phyloP scores from a whole-genome alignment of 1,284 basidiomycete species.

The Cryptococcus floricola region DNA sequence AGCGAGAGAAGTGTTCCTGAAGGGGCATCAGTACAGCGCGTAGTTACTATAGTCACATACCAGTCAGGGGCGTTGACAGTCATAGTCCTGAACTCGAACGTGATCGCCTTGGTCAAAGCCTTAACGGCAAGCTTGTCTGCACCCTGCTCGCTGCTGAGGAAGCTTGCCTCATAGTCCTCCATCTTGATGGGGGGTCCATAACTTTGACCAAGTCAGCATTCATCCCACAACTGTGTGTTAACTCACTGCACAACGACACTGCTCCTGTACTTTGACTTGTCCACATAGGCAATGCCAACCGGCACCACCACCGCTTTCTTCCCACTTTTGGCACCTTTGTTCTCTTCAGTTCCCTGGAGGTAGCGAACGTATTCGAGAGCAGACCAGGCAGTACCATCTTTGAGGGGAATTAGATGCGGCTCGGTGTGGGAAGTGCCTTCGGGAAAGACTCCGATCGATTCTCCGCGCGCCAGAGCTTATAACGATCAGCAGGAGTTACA shows the following conservation, averaged over 20 bases:
- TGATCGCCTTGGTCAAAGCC: conserved; percentile 70
- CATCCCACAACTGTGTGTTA: too few species aligned
- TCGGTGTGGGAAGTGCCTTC: conserved; percentile 76
- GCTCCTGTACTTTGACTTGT: conserved; percentile 91
- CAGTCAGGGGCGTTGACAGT: conserved; percentile 93
- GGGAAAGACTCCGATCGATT: conserved; percentile 87
- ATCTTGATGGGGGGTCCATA: conserved; percentile 76
- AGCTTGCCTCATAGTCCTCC: conserved; percentile 71
- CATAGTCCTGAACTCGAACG: conserved; percentile 64
- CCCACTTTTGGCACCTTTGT: conserved; percentile 48
- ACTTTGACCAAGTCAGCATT: conserved; percentile 49
- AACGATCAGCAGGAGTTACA: neutral
- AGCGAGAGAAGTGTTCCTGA: conserved; percentile 77
- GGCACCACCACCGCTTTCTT: conserved; percentile 65
- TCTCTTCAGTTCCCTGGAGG: conserved; percentile 54
- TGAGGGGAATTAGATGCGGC: conserved; percentile 85
- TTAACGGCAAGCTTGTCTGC: conserved; percentile 78
- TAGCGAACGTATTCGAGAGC: conserved; percentile 87
- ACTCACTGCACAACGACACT: conserved; percentile 54
- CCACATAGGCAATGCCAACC: conserved; percentile 84
- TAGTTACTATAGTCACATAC: conserved; percentile 52
- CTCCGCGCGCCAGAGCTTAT: conserved; percentile 63
- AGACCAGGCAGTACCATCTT: conserved; percentile 94
- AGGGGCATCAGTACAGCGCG: neutral
- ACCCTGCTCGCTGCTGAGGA: conserved; percentile 65